These are phyloP conservation scores for Colletotrichum navitas DNA, from an alignment of 2,329 filamentous ascomycete species.

Conservation along the genomic window DNA sequence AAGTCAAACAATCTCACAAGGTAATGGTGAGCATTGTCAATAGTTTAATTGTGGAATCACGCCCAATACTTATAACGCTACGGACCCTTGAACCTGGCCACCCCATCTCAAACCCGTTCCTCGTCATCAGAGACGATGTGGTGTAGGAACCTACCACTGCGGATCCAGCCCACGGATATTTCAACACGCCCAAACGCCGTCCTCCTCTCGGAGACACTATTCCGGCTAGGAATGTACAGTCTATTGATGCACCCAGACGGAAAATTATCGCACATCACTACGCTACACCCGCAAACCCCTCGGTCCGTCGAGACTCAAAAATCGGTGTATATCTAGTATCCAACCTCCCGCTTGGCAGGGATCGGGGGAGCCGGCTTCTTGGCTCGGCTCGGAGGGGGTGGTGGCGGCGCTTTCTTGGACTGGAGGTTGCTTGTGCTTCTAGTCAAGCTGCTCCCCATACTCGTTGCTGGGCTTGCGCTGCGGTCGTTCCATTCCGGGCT, in stretches of 20 bases:
- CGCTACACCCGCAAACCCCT: neutral
- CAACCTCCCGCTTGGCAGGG: constrained; percentile 49
- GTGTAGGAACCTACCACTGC: constrained; percentile 24
- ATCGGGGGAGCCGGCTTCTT: constrained; percentile 68
- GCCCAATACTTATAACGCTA: constrained; percentile 28
- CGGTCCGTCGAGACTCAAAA: neutral
- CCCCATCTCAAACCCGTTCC: constrained; percentile 22
- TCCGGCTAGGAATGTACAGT: constrained; percentile 35
- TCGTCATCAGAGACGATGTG: constrained; percentile 27
- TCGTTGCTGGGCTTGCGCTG: constrained; percentile 68
- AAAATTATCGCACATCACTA: constrained; percentile 10
- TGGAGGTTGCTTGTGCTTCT: constrained; percentile 54
- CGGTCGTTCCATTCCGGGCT: constrained; percentile 65
- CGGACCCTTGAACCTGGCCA: constrained; percentile 3
- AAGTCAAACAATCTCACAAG: neutral
- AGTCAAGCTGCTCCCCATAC: constrained; percentile 67
- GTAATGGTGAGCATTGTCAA: neutral
- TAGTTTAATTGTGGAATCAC: neutral
- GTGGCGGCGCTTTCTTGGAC: constrained; percentile 58
- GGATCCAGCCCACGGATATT: constrained; percentile 41
- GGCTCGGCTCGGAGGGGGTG: constrained; percentile 59
- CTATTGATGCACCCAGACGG: constrained; percentile 36
- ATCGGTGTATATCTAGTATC: constrained; percentile 45
- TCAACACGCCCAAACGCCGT: constrained; percentile 41
- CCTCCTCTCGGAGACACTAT: constrained; percentile 22